Evolutionary conservation across 2,329 filamentous ascomycete species (phyloP).

Genomic region (Emmonsiellopsis sp.): DNA sequence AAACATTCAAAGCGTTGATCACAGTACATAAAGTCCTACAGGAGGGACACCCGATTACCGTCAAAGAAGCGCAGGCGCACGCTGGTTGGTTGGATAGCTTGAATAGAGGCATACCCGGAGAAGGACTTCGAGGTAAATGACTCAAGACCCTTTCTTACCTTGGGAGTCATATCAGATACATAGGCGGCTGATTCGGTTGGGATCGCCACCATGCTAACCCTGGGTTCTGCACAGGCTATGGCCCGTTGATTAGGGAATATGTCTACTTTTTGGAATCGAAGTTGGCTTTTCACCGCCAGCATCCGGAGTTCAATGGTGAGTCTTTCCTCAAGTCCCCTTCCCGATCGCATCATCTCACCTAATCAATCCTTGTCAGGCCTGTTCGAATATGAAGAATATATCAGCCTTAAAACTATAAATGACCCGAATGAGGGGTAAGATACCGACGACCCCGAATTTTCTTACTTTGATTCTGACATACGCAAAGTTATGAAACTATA

Average conservation of each 20-base stretch:
- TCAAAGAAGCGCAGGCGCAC: constrained; percentile 84
- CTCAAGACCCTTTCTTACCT: neutral
- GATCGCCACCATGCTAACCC: neutral
- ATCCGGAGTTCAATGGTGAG: constrained; percentile 90
- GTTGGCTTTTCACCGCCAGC: constrained; percentile 89
- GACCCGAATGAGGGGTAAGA: constrained; percentile 88
- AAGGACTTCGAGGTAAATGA: constrained; percentile 65
- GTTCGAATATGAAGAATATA: constrained; percentile 98
- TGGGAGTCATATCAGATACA: constrained; percentile 6
- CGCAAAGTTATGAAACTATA: constrained; percentile 69
- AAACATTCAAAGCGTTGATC: constrained; percentile 97
- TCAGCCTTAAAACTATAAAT: constrained; percentile 94
- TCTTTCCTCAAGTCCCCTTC: constrained; percentile 1
- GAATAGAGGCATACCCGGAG: constrained; percentile 66
- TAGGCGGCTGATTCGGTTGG: neutral
- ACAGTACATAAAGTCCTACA: constrained; percentile 96
- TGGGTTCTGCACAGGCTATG: constrained; percentile 52
- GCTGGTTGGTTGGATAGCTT: constrained; percentile 87
- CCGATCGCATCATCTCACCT: neutral
- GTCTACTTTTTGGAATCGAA: constrained; percentile 92
- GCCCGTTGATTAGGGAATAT: constrained; percentile 88
- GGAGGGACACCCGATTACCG: constrained; percentile 80
- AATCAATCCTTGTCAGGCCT: constrained; percentile 41
- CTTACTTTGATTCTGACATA: constrained; percentile 15
- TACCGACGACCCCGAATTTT: constrained; percentile 4